Conservation (phyloP, 2,329 filamentous ascomycete species). For the Aspergillus glaucus region DNA sequence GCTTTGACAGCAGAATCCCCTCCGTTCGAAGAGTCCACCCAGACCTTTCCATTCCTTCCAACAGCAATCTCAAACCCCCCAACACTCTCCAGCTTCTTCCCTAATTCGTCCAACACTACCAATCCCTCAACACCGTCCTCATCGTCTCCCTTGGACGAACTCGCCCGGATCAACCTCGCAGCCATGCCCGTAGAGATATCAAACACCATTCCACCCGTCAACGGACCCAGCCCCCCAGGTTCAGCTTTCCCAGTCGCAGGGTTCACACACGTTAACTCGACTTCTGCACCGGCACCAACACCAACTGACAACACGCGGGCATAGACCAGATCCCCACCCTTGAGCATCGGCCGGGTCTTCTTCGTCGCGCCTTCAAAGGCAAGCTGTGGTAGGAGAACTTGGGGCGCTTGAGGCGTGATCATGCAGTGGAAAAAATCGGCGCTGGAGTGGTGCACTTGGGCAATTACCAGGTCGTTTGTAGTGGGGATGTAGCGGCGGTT, state of each 20-base stretch:
- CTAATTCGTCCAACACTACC: conserved; percentile 72
- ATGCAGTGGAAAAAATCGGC: conserved; percentile 74
- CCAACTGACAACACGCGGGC: conserved; percentile 73
- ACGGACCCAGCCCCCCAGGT: conserved; percentile 74
- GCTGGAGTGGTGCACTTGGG: conserved; percentile 69
- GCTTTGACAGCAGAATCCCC: conserved; percentile 53
- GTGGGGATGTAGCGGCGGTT: conserved; percentile 66
- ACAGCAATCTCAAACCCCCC: conserved; percentile 85
- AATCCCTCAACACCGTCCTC: conserved; percentile 54
- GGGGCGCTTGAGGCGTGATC: conserved; percentile 58
- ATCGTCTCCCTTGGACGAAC: conserved; percentile 27
- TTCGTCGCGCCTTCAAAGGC: conserved; percentile 90
- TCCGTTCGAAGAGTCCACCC: conserved; percentile 69
- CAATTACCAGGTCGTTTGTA: conserved; percentile 80
- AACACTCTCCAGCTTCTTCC: conserved; percentile 56
- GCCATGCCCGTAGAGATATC: conserved; percentile 73
- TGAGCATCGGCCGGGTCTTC: conserved; percentile 79
- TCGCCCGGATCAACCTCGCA: conserved; percentile 57
- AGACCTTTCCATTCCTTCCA: conserved; percentile 84
- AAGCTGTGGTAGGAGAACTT: conserved; percentile 72
- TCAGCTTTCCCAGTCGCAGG: conserved; percentile 81
- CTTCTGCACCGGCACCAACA: conserved; percentile 75
- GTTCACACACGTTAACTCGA: conserved; percentile 86
- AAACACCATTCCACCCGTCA: conserved; percentile 83
- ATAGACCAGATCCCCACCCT: conserved; percentile 74